Conservation (phyloP, 2,329 filamentous ascomycete species). For the Monosporascus sp. region DNA sequence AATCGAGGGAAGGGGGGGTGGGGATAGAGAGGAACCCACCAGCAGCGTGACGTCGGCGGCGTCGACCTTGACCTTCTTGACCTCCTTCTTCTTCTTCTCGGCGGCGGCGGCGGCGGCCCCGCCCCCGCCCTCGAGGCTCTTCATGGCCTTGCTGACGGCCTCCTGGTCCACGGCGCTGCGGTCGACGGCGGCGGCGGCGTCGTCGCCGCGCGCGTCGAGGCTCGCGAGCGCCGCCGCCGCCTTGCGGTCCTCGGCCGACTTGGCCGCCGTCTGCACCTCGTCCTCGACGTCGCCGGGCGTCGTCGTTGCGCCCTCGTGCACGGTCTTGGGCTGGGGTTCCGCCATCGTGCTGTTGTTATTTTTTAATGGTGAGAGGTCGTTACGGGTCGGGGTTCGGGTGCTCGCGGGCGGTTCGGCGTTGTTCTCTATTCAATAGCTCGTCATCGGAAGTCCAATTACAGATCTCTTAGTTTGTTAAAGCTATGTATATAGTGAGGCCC, state of each 20-base stretch:
- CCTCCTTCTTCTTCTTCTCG: conserved; percentile 32
- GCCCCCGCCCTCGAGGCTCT: conserved; percentile 44
- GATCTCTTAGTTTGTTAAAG: too few relatives aligned
- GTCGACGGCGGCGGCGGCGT: conserved; percentile 32
- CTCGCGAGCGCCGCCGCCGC: conserved; percentile 67
- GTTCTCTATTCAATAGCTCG: too few relatives aligned
- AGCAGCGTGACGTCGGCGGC: conserved; percentile 63
- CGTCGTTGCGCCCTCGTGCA: conserved; percentile 53
- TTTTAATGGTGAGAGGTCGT: too few relatives aligned
- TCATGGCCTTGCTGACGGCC: conserved; percentile 67
- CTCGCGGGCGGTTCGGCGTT: too few relatives aligned
- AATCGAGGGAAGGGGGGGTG: neutral
- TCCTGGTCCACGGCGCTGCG: conserved; percentile 60
- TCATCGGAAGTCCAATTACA: too few relatives aligned
- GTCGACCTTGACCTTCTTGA: conserved; percentile 68
- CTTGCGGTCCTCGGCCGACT: conserved; percentile 71
- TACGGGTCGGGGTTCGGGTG: too few relatives aligned
- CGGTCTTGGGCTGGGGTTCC: conserved; percentile 49
- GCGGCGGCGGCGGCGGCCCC: conserved; percentile 21
- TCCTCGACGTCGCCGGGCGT: conserved; percentile 54
- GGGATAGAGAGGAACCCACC: conserved; percentile 42
- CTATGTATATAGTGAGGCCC: too few relatives aligned
- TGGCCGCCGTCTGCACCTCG: conserved; percentile 45
- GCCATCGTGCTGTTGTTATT: conserved; percentile 41
- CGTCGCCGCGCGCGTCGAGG: conserved; percentile 53